Evolutionary conservation across 2,329 filamentous ascomycete species (phyloP), one percentile per base, ranked within the genome.

Genomic region (Aspergillus sp.): DNA sequence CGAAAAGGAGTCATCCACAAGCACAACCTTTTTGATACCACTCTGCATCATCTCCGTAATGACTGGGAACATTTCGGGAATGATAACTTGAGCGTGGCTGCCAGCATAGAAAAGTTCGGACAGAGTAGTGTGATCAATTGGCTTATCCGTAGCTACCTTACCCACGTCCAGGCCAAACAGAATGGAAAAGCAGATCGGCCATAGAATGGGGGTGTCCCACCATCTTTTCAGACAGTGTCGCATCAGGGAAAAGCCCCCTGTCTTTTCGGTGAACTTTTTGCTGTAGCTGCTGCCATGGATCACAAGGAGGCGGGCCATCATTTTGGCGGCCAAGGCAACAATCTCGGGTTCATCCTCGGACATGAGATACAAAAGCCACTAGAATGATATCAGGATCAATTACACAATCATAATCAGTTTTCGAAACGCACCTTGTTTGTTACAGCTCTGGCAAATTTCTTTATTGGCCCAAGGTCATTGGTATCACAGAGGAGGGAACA

Each of bases 351-450:
- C 90, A 62, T 91, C 87, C 72, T 97, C 93, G 7, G 91, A 91
- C 54, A 98, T 83, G 14, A 99, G 84, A 74, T 97, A 96, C 14
- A 99, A 80, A 14, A 96, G 84, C 93, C 93, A 97, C 89, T 94
- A 65, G 49, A 59, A 18, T 57, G 62, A 66, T 18, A 47, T 66
- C 20, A 60, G 49, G 32, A 29, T 45, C 24, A 9, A 16, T 11
- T 7, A 55, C 39, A 10, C 6, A 16, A 24, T 42, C 10, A 29
- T 9, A 22, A 22, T 16, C 14, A 22, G 18, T 49, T 16, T 22
- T 22, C 39, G 22, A 3, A 62, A 75, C 81, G 70, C 80, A 92
- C 90, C 84, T 96, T 96, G 67, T 96, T 96, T 22, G 94, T 97
- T 9, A 99, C 94, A 1, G 94, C 96, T 70, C 90, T 90, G 5